Evolutionary conservation across 345 rosid genomes (phyloP).

Genomic region (Eucalyptus regnans): DNA sequence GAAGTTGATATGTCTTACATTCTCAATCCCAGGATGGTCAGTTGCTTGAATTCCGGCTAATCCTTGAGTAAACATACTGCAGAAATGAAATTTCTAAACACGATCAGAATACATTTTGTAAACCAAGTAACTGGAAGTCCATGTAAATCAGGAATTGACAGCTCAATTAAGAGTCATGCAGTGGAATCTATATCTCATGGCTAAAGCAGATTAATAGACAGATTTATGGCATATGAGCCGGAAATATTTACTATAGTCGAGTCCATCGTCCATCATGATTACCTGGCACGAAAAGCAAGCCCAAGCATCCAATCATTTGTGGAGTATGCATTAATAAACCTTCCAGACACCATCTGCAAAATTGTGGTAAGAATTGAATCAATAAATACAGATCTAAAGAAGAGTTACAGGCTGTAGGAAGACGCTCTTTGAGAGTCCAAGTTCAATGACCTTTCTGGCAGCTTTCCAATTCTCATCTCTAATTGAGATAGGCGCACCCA

Average conservation of each 20-base stretch:
- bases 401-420: neutral
- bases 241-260: neutral
- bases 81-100: neutral
- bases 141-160: neutral
- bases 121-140: neutral
- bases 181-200: neutral
- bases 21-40: constrained; percentile 69
- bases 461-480: constrained; percentile 80
- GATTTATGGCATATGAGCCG: neutral
- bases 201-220: neutral
- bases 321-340: constrained; percentile 88
- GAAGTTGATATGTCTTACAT: constrained; percentile 26
- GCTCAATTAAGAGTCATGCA: neutral
- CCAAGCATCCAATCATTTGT: constrained; percentile 92
- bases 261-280: neutral
- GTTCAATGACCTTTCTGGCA: constrained; percentile 58
- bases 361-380: neutral
- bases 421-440: neutral
- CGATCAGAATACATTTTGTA: neutral
- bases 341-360: constrained; percentile 91
- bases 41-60: constrained; percentile 90
- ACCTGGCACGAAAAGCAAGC: constrained; percentile 97
- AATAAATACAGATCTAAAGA: neutral
- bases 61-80: constrained; percentile 82
- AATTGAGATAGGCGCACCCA: constrained; percentile 84